Evolutionary conservation across 305 asterid species (phyloP).

Genomic region (Rubia occidens): DNA sequence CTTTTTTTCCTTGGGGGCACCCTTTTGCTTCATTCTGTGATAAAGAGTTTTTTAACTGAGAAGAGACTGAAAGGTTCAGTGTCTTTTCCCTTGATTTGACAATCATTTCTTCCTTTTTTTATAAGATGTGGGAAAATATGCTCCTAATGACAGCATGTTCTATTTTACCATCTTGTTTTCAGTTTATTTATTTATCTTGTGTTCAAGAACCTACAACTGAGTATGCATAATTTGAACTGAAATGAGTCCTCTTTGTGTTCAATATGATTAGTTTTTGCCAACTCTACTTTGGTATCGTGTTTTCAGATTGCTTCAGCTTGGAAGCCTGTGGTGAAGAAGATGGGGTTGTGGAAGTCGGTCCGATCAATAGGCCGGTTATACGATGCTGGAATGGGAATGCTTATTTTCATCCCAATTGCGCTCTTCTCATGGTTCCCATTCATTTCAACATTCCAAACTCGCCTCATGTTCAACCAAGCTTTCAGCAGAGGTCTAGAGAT

Average conservation of each 20-base stretch:
- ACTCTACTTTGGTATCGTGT: background rate
- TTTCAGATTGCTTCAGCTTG: constrained; percentile 77
- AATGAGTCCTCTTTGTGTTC: background rate
- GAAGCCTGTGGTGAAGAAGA: constrained; percentile 83
- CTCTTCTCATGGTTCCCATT: constrained; percentile 94
- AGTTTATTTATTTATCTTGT: background rate
- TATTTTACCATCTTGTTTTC: background rate
- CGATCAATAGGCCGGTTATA: constrained; percentile 79
- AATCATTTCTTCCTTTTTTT: background rate
- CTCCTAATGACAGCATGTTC: background rate
- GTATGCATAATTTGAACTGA: background rate
- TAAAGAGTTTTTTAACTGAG: background rate
- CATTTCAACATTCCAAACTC: constrained; percentile 87
- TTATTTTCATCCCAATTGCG: constrained; percentile 80
- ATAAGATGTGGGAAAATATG: background rate
- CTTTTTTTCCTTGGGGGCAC: background rate
- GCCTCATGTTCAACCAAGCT: constrained; percentile 98
- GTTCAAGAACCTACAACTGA: background rate
- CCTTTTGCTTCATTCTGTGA: background rate
- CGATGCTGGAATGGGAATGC: constrained; percentile 86
- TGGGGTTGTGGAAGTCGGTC: constrained; percentile 87
- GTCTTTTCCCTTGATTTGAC: background rate
- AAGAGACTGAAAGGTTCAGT: background rate
- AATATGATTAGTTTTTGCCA: background rate
- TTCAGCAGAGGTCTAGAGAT: constrained; percentile 95